Evolutionary conservation across 495 filamentous ascomycete species (phyloP).

Genomic region (Podospora conica): DNA sequence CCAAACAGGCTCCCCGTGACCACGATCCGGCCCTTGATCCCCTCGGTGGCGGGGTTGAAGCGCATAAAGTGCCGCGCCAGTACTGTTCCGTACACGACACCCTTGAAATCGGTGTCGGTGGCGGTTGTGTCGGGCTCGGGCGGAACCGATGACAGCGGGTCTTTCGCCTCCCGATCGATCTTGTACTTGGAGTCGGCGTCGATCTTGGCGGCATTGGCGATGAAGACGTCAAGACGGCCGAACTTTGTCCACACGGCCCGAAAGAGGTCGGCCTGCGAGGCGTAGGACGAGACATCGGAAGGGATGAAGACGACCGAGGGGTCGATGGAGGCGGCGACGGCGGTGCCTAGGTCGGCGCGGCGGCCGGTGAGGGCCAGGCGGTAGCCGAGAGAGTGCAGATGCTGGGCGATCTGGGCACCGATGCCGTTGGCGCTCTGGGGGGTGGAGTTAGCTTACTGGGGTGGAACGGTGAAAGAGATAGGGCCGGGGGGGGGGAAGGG

Average conservation of each 20-base stretch:
- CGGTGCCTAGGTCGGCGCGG: not conserved
- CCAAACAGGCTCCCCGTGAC: constrained; percentile 30
- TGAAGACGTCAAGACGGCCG: constrained; percentile 34
- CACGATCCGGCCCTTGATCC: constrained; percentile 25
- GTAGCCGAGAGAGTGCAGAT: constrained; percentile 4
- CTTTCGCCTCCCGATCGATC: no score
- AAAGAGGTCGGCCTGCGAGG: constrained; percentile 32
- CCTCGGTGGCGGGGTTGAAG: constrained; percentile 33
- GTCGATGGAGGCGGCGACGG: constrained; percentile 3
- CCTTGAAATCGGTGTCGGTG: constrained; percentile 38
- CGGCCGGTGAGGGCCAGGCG: constrained; percentile 6
- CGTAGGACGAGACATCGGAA: constrained; percentile 34
- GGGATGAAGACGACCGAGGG: constrained; percentile 26
- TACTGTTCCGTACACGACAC: constrained; percentile 34
- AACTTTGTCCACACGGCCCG: constrained; percentile 27
- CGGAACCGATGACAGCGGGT: constrained; percentile 22
- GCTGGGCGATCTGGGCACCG: constrained; percentile 1
- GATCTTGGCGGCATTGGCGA: constrained; percentile 37
- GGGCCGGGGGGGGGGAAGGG: not conserved
- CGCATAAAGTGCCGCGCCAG: constrained; percentile 40
- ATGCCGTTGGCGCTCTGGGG: constrained; percentile 13
- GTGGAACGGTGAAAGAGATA: not conserved
- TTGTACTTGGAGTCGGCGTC: constrained; percentile 22
- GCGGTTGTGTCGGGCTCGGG: constrained; percentile 30
- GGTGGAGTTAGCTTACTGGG: not conserved